phyloP scores from a whole-genome alignment of 495 filamentous ascomycete genomes.

The Xanthoparmelia taractica region DNA sequence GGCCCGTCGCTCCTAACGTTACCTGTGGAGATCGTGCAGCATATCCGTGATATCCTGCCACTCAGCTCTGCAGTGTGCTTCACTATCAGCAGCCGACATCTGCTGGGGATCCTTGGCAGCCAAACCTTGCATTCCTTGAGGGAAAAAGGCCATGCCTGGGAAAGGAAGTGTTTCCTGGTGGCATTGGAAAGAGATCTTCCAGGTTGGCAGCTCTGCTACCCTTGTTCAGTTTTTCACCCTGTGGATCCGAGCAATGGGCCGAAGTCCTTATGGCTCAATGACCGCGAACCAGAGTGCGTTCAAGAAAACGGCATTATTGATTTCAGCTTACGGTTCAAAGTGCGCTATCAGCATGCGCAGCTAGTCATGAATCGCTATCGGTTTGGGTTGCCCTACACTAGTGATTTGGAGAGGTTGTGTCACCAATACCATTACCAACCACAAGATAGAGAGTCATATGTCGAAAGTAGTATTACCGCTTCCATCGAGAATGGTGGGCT shows the following conservation, averaged over 20 bases:
- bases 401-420: neutral
- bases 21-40: neutral
- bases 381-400: neutral
- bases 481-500: neutral
- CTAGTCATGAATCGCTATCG: neutral
- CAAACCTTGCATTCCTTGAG: neutral
- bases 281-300: neutral
- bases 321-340: neutral
- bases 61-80: neutral
- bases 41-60: neutral
- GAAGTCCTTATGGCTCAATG: neutral
- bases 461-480: neutral
- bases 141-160: neutral
- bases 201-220: neutral
- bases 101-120: neutral
- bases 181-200: neutral
- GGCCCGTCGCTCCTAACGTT: no score
- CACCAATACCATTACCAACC: neutral
- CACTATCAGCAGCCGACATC: neutral
- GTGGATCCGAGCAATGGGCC: neutral
- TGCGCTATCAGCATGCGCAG: neutral
- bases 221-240: neutral
- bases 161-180: neutral
- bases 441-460: neutral
- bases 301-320: neutral